A percentile compares a stretch with the other conserved stretches of the same genome.
Evolutionary conservation across 176 grass and related monocot genomes (phyloP).

Genomic region (Oryza longistaminata): DNA sequence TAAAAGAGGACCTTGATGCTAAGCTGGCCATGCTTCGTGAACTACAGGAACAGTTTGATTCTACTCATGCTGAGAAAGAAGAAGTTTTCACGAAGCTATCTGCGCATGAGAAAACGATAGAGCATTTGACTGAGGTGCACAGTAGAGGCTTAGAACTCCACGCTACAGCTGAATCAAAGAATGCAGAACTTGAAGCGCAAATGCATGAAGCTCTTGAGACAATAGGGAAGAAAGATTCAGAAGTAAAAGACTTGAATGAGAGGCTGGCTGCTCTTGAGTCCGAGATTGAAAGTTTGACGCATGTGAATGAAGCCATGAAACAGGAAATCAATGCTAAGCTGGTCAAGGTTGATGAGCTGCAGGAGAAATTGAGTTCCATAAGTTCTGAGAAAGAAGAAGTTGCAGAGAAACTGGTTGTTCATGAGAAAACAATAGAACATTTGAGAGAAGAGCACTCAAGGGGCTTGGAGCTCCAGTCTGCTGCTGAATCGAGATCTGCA

Average conservation of each 20-base stretch:
- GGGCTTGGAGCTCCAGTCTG: constrained; percentile 50
- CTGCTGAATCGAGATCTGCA: constrained; percentile 39
- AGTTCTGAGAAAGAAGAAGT: constrained; percentile 53
- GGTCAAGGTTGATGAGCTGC: constrained; percentile 50
- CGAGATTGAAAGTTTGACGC: constrained; percentile 47
- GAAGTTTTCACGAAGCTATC: constrained; percentile 44
- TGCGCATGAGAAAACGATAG: constrained; percentile 50
- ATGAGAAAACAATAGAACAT: constrained; percentile 45
- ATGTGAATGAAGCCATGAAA: constrained; percentile 63
- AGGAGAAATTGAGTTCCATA: constrained; percentile 39
- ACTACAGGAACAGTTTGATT: constrained; percentile 58
- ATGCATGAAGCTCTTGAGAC: constrained; percentile 49
- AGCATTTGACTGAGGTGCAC: constrained; percentile 54
- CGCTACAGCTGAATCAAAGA: constrained; percentile 50
- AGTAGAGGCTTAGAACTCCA: constrained; percentile 56
- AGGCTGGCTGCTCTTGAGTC: constrained; percentile 69
- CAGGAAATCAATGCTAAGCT: constrained; percentile 51
- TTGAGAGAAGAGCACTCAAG: constrained; percentile 53
- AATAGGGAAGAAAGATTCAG: constrained; percentile 52
- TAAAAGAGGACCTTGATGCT: constrained; percentile 72
- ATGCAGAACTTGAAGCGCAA: constrained; percentile 56
- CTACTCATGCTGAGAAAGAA: constrained; percentile 55
- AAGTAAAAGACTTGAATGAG: constrained; percentile 66
- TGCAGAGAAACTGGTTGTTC: constrained; percentile 41
- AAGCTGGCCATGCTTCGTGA: constrained; percentile 57